Base-by-base conservation (phyloP, 805 yeast species). In the Monosporozyma aquatica region DNA sequence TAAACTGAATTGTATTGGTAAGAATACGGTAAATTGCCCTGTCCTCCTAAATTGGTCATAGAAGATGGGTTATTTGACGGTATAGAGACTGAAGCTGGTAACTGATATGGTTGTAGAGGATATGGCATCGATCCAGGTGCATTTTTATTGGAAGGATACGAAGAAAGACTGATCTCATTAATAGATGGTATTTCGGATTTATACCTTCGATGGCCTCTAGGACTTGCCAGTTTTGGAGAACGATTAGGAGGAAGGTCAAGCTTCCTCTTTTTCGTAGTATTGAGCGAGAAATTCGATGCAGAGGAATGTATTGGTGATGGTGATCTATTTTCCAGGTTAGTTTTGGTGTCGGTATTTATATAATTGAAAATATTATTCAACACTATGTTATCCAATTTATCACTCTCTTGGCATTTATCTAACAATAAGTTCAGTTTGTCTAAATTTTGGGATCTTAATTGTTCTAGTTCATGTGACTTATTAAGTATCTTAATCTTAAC, bases 391-490 rank as follows among this genome's bases (percentile, higher is more conserved):
- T 47, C 47, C 9, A 56, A 40, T 23, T 48, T 51, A 14, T 47
- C 50, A 25, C 44, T 49, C 4, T 43, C 32, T 4, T 43, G 30
- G 42, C 55, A 50, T 41, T 48, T 54, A 27, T 50, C 53, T 14
- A 56, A 41, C 18, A 56, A 44, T 5, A 38, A 32, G 22, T 42
- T 37, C 34, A 56, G 39, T 36, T 41, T 51, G n/a, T 38, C 45
- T 28, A 56, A 32, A 43, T 55, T 56, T 4, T 42, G 34, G n/a
- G 44, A 40, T 22, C 55, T 49, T 7, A 51, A 18, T 38, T 47
- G 44, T 37, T 56, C 59, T 2, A 54, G 37, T 32, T 47, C 46
- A 40, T 47, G 51, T 5, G 43, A 46, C 34, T 53, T 50, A 28
- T 43, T 50, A 23, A 43, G 48, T 37, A 53, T 37, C 30, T 52